Conservation (phyloP, 225 moss, liverwort and hornwort genomes). For the Thuidium tamariscinum region DNA sequence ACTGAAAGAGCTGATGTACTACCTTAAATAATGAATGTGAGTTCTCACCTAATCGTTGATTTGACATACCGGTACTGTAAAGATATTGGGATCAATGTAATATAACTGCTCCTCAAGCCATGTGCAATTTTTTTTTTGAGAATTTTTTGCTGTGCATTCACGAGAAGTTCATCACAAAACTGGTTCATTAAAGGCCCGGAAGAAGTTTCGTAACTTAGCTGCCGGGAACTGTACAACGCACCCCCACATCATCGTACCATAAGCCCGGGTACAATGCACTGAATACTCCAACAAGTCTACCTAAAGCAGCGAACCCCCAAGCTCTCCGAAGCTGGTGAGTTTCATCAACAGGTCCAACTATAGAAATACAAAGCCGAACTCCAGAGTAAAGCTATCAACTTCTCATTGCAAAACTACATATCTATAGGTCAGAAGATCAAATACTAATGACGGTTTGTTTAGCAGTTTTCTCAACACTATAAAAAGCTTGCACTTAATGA, state of each 20-base stretch:
- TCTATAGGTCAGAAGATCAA: background rate
- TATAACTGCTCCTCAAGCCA: background rate
- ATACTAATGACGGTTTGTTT: background rate
- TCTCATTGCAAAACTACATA: background rate
- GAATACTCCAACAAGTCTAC: background rate
- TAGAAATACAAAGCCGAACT: slow-evolving; percentile 11
- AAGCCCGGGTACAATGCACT: background rate
- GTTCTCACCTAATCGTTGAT: background rate
- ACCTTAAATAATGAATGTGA: background rate
- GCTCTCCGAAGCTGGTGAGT: background rate
- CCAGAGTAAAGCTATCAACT: slow-evolving; percentile 9
- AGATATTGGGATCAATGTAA: background rate
- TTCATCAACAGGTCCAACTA: background rate
- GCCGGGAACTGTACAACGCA: background rate
- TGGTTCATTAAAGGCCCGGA: background rate
- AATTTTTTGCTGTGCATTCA: background rate
- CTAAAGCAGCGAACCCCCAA: background rate
- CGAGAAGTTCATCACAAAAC: background rate
- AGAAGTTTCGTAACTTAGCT: background rate
- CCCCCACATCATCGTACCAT: background rate
- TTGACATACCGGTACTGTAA: too few relatives aligned
- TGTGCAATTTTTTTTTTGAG: background rate
- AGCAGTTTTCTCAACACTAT: background rate
- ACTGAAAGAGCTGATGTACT: background rate
- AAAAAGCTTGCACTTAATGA: slow-evolving; percentile 3